These are phyloP conservation scores for Candida multigemmis DNA, from an alignment of 805 yeast genomes.

Conservation along the genomic window DNA sequence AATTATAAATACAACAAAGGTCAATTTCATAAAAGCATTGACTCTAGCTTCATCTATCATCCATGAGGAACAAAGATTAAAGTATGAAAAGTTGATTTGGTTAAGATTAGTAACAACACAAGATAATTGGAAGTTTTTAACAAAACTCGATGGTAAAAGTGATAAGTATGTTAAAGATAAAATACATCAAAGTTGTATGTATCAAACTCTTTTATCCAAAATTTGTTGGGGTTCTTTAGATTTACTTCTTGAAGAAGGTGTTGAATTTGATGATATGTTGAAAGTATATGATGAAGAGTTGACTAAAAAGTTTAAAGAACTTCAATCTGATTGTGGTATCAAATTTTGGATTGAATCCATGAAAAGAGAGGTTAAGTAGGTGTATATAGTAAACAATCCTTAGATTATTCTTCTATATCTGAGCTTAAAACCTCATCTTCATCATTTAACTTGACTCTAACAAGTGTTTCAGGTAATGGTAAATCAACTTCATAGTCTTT, in stretches of 20 bases:
- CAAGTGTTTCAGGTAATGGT: conserved; percentile 60
- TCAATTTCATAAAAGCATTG: conserved; percentile 35
- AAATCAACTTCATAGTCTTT: conserved; percentile 30
- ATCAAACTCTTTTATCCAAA: conserved; percentile 28
- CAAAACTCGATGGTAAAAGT: conserved; percentile 23
- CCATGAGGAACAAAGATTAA: conserved; percentile 14
- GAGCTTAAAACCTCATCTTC: conserved; percentile 9
- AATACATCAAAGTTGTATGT: conserved; percentile 34
- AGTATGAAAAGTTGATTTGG: conserved; percentile 37
- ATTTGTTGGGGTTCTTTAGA: too few species aligned
- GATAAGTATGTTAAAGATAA: conserved; percentile 32
- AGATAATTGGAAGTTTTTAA: conserved; percentile 43
- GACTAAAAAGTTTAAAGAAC: conserved; percentile 4
- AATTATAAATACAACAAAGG: conserved; percentile 23
- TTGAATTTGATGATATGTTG: conserved; percentile 4
- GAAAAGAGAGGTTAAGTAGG: conserved; percentile 8
- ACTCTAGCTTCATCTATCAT: conserved; percentile 36
- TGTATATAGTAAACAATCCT: conserved; percentile 3
- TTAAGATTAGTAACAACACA: conserved; percentile 40
- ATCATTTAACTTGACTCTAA: conserved; percentile 45
- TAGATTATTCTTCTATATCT: too few species aligned
- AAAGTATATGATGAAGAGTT: conserved; percentile 4
- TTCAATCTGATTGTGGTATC: conserved; percentile 2
- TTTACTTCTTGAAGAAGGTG: too few species aligned
- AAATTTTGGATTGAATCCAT: conserved; percentile 12